Evolutionary conservation across 257 asterid genomes (phyloP).

Genomic region (Plantago elongata): DNA sequence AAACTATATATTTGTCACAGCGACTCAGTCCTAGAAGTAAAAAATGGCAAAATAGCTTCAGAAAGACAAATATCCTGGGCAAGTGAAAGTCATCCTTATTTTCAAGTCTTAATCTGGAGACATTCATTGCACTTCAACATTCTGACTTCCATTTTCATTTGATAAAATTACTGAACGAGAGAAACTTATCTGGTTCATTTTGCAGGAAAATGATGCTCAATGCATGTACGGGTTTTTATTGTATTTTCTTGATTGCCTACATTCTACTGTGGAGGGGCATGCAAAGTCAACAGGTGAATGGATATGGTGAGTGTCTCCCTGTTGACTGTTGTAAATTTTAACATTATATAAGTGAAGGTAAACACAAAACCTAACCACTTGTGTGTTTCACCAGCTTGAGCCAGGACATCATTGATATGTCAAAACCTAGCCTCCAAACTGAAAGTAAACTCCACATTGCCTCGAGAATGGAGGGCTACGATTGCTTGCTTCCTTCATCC

Average conservation of each 20-base stretch:
- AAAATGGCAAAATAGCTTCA: background rate
- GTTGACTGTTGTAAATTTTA: background rate
- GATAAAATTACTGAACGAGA: background rate
- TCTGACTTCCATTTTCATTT: background rate
- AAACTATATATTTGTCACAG: too few species aligned
- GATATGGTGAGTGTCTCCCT: conserved; percentile 53
- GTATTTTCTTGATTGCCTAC: conserved; percentile 75
- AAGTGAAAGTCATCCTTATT: too few species aligned
- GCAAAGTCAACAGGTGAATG: conserved; percentile 93
- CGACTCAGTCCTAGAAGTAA: too few species aligned
- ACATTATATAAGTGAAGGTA: background rate
- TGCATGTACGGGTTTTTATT: conserved; percentile 74
- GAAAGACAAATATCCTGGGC: background rate
- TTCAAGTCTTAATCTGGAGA: background rate
- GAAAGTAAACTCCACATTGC: conserved; percentile 50
- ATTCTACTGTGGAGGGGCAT: conserved; percentile 72
- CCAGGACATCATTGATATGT: conserved; percentile 75
- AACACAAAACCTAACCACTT: background rate
- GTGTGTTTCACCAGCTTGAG: conserved; percentile 52
- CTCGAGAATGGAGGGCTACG: conserved; percentile 75
- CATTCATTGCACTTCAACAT: background rate
- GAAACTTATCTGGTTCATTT: background rate
- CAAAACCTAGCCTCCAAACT: conserved; percentile 60
- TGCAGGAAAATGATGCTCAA: conserved; percentile 81
- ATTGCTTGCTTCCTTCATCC: conserved; percentile 80